Evolutionary conservation across 768 basidiomycete genomes (phyloP).

Genomic region (Bullera alba): DNA sequence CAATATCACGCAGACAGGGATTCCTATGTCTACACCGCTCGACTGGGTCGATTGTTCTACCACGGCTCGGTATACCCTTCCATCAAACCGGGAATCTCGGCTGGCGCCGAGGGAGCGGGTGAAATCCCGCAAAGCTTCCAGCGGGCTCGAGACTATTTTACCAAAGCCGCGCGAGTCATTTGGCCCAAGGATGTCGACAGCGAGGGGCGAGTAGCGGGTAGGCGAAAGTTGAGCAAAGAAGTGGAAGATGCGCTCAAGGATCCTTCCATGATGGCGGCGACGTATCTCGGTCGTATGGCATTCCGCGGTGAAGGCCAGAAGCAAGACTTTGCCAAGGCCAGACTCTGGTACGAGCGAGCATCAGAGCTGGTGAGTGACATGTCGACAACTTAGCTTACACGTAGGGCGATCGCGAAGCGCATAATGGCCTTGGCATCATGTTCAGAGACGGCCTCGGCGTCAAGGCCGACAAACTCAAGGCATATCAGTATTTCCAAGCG

Average conservation of each 20-base stretch:
- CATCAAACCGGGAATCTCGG: conserved; percentile 67
- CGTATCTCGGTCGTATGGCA: conserved; percentile 87
- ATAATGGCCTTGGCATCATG: conserved; percentile 85
- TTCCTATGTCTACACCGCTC: conserved; percentile 78
- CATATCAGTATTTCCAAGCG: conserved; percentile 60
- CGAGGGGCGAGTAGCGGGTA: conserved; percentile 19
- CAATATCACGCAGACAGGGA: conserved; percentile 94
- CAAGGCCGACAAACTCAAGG: conserved; percentile 59
- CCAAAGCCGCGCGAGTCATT: conserved; percentile 68
- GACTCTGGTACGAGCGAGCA: conserved; percentile 91
- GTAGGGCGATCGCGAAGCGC: conserved; percentile 76
- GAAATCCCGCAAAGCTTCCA: conserved; percentile 72
- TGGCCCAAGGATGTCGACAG: conserved; percentile 57
- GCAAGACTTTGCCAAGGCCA: conserved; percentile 65
- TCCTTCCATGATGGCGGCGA: conserved; percentile 73
- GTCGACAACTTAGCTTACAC: conserved; percentile 34
- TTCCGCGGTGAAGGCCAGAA: conserved; percentile 86
- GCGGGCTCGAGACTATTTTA: conserved; percentile 74
- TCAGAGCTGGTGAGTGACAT: conserved; percentile 35
- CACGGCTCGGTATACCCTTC: conserved; percentile 83
- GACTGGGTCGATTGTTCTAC: conserved; percentile 92
- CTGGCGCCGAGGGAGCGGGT: conserved; percentile 87
- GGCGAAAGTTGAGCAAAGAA: conserved; percentile 45
- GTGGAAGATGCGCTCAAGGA: conserved; percentile 48
- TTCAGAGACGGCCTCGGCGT: conserved; percentile 79